These are phyloP conservation scores for Escovopsis sp. DNA, from an alignment of 2,329 filamentous ascomycete genomes.

Conservation along the genomic window DNA sequence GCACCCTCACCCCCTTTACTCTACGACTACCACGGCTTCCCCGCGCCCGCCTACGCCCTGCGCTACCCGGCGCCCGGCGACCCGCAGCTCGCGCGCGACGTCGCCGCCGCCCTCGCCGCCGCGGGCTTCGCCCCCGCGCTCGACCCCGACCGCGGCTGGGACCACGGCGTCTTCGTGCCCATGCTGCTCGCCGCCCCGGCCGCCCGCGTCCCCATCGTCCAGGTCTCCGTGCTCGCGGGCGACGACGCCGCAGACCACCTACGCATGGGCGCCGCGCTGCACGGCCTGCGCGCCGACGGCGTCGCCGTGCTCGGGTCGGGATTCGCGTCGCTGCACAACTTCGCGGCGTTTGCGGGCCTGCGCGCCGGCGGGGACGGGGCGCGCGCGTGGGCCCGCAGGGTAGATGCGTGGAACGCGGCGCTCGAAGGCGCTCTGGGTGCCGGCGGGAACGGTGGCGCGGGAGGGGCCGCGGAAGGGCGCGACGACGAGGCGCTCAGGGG, in stretches of 20 bases:
- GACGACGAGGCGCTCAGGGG: constrained; percentile 18
- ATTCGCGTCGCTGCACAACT: constrained; percentile 43
- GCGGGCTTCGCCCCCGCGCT: constrained; percentile 29
- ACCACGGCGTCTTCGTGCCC: constrained; percentile 47
- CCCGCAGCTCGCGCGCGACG: constrained; percentile 34
- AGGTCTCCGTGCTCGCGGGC: constrained; percentile 37
- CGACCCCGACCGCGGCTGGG: constrained; percentile 33
- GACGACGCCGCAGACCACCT: constrained; percentile 35
- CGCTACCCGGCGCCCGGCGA: constrained; percentile 42
- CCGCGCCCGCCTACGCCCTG: constrained; percentile 37
- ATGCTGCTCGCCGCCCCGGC: constrained; percentile 37
- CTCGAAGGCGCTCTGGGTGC: constrained; percentile 26
- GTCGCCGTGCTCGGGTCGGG: constrained; percentile 47
- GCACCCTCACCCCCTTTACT: constrained; percentile 30
- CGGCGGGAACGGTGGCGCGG: too few relatives aligned
- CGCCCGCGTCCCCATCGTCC: constrained; percentile 39
- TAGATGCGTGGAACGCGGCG: constrained; percentile 30
- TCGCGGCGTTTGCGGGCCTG: constrained; percentile 29
- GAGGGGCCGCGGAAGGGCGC: too few relatives aligned
- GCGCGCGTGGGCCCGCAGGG: constrained; percentile 13
- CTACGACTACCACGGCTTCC: constrained; percentile 48
- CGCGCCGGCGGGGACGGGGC: constrained; percentile 10
- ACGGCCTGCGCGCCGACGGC: constrained; percentile 32
- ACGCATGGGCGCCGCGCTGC: constrained; percentile 37
- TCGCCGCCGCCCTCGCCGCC: constrained; percentile 29